Evolutionary conservation across 2,329 filamentous ascomycete genomes (phyloP).

Genomic region (Fusarium sp.): DNA sequence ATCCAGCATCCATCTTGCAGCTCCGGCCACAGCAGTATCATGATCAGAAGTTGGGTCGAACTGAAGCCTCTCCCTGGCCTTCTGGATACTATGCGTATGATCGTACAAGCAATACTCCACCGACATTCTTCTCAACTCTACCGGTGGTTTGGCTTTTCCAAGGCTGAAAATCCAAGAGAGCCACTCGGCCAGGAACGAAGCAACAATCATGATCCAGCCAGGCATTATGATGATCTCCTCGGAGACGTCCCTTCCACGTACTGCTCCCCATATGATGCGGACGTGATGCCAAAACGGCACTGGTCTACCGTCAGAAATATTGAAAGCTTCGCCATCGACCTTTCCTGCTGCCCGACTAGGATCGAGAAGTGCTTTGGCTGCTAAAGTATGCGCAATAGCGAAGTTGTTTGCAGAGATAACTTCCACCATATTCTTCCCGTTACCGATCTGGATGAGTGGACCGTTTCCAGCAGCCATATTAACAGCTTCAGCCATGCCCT

Average conservation of each 20-base stretch:
- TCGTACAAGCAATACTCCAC: slow-evolving; percentile 38
- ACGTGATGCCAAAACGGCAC: slow-evolving; percentile 50
- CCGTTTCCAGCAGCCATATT: slow-evolving; percentile 53
- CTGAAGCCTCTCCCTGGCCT: slow-evolving; percentile 7
- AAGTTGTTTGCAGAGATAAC: slow-evolving; percentile 46
- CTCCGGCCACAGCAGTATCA: slow-evolving; percentile 18
- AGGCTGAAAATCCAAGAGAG: slow-evolving; percentile 42
- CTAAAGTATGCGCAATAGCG: slow-evolving; percentile 43
- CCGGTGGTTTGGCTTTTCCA: slow-evolving; percentile 40
- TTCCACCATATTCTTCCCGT: slow-evolving; percentile 43
- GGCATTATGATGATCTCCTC: slow-evolving; percentile 37
- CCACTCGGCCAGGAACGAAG: slow-evolving; percentile 36
- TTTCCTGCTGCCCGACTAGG: slow-evolving; percentile 10
- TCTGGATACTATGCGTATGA: slow-evolving; percentile 26
- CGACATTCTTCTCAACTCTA: slow-evolving; percentile 35
- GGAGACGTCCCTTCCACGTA: slow-evolving; percentile 14
- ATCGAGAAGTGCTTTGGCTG: slow-evolving; percentile 45
- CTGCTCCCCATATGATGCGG: slow-evolving; percentile 40
- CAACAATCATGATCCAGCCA: slow-evolving; percentile 40
- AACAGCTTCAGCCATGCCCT: slow-evolving; percentile 44
- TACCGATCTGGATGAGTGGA: slow-evolving; percentile 46
- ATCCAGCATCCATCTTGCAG: slow-evolving; percentile 24
- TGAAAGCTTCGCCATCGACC: slow-evolving; percentile 52
- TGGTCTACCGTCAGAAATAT: slow-evolving; percentile 49
- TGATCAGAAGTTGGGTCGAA: slow-evolving; percentile 28